phyloP scores from a whole-genome alignment of 1,284 basidiomycete genomes.

The Veloboletus limbatus region DNA sequence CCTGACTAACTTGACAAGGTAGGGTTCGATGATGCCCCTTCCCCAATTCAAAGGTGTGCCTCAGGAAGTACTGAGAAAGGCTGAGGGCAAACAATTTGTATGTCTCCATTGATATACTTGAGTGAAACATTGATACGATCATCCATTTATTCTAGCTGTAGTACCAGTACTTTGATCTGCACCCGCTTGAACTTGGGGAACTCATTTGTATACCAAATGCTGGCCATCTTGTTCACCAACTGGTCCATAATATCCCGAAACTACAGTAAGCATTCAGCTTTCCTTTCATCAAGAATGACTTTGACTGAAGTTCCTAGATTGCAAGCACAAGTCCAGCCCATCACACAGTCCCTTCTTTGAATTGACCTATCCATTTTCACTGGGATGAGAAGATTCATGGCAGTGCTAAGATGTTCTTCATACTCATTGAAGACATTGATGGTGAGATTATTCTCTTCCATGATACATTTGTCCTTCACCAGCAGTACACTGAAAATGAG shows the following conservation, averaged over 20 bases:
- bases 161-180: constrained; percentile 93
- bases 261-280: constrained; percentile 61
- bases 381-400: constrained; percentile 98
- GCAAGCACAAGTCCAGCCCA: constrained; percentile 92
- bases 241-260: constrained; percentile 97
- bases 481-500: constrained; percentile 90
- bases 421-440: constrained; percentile 95
- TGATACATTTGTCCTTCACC: constrained; percentile 88
- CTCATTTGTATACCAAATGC: constrained; percentile 92
- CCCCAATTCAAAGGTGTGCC: constrained; percentile 94
- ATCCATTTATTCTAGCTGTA: constrained; percentile 60
- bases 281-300: not conserved
- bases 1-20: constrained; percentile 48
- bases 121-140: too few relatives aligned
- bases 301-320: constrained; percentile 44
- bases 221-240: constrained; percentile 87
- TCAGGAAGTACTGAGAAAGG: constrained; percentile 83
- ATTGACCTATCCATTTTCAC: constrained; percentile 93
- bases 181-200: constrained; percentile 87
- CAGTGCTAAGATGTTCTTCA: constrained; percentile 84
- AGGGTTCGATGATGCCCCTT: constrained; percentile 97
- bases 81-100: constrained; percentile 97
- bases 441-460: constrained; percentile 95
- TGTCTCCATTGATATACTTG: constrained; percentile 42
- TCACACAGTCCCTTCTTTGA: constrained; percentile 84